phyloP scores from a whole-genome alignment of 1,139 yeast genomes.

The Sugiyamaella xylanicola region DNA sequence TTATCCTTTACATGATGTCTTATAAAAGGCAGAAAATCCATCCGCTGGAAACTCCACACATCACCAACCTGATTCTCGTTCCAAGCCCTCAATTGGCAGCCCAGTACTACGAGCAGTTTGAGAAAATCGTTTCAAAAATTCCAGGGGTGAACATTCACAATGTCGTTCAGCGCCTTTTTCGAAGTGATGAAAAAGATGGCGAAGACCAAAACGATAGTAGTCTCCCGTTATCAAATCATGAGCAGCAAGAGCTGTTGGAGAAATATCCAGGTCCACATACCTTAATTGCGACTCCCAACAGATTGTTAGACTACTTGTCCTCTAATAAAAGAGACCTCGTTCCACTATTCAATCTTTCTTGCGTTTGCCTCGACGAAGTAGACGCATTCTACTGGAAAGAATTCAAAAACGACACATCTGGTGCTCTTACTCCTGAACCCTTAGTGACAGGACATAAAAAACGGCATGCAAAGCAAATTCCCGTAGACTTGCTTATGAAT shows the following conservation, averaged over 20 bases:
- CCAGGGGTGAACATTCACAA: constrained; percentile 50
- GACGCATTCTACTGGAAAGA: constrained; percentile 26
- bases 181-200: constrained; percentile 77
- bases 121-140: constrained; percentile 46
- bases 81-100: constrained; percentile 83
- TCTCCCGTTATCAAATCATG: constrained; percentile 2
- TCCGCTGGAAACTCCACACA: constrained; percentile 12
- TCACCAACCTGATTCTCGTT: constrained; percentile 55
- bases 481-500: constrained; percentile 29
- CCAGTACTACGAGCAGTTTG: constrained; percentile 56
- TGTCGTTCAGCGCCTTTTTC: constrained; percentile 57
- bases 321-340: constrained; percentile 25
- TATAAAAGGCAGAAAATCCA: constrained; percentile 11
- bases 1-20: constrained; percentile 32
- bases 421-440: neutral
- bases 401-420: neutral
- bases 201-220: constrained; percentile 28
- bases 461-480: constrained; percentile 18
- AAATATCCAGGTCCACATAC: constrained; percentile 75
- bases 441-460: neutral
- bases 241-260: constrained; percentile 63
- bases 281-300: constrained; percentile 82
- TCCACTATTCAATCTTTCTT: constrained; percentile 29
- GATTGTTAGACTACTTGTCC: constrained; percentile 71
- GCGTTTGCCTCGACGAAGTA: constrained; percentile 33